phyloP scores from a whole-genome alignment of 75 land plant species.

The Pseudotsuga menziesii region DNA sequence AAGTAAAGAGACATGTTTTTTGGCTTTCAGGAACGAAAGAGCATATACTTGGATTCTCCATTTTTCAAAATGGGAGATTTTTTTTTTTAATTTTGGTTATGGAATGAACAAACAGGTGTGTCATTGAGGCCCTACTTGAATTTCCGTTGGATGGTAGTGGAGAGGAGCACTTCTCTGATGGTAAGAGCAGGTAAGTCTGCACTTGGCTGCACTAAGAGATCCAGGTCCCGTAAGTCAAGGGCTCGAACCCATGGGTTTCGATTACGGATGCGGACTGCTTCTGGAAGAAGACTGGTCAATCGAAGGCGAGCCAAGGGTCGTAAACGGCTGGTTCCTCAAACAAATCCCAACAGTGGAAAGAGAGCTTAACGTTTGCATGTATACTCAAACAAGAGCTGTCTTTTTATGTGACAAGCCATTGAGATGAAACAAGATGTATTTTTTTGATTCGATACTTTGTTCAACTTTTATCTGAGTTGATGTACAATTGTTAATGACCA shows the following conservation, averaged over 20 bases:
- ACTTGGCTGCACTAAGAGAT: constrained; percentile 79
- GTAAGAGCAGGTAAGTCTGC: constrained; percentile 74
- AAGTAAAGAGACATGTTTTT: too few relatives aligned
- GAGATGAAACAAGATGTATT: too few relatives aligned
- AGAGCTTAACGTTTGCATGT: constrained; percentile 25
- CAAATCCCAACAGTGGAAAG: constrained; percentile 80
- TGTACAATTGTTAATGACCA: too few relatives aligned
- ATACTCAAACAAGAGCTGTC: too few relatives aligned
- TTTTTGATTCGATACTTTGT: too few relatives aligned
- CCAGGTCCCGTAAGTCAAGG: constrained; percentile 80
- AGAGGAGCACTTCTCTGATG: constrained; percentile 27
- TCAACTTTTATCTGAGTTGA: too few relatives aligned
- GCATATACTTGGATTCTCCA: too few relatives aligned
- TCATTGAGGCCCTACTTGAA: background rate
- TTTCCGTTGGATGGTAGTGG: constrained; percentile 1
- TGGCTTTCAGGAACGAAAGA: too few relatives aligned
- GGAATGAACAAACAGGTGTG: constrained; percentile 1
- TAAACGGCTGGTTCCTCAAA: constrained; percentile 61
- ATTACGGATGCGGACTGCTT: constrained; percentile 68
- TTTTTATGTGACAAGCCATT: too few relatives aligned
- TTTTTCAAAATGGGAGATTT: too few relatives aligned
- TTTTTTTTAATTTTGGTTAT: too few relatives aligned
- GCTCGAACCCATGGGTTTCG: constrained; percentile 91
- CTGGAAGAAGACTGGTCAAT: constrained; percentile 69
- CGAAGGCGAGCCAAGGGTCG: constrained; percentile 88